Evolutionary conservation across 2,329 filamentous ascomycete genomes (phyloP), one percentile per base, ranked within the genome.

Genomic region (Xylariaceae sp.): DNA sequence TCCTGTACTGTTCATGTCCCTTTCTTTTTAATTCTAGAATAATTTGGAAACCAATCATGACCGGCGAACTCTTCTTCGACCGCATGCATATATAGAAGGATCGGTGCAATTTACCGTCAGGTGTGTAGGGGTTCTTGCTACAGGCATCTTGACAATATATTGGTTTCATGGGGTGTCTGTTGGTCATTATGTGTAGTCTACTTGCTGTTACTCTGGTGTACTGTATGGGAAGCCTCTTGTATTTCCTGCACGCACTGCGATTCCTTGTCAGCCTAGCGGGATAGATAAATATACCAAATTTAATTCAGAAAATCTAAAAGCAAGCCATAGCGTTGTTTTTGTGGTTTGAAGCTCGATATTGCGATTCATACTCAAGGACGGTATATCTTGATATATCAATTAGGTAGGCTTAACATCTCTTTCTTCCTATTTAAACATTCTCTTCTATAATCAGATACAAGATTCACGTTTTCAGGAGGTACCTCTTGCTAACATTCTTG

Each of bases 21-120:
- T 55, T 54, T 47, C 54, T 48, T 44, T 57, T 55, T 54, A 46
- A 40, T 57, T 57, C 52, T 41, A 45, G 54, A 41, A 54, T 60
- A 62, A 57, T 62, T 50, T 60, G 57, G 54, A 60, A 60, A 51
- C 47, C 54, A 60, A 60, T 60, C 53, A 62, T 62, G 57, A 60
- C 54, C 51, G 47, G 54, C 54, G 57, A 62, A 60, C 45, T 57
- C 52, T 62, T 56, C 23, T 62, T 56, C 23, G 44, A 56, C 50
- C 60, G 48, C 6, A 16, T 57, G 57, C 60, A 62, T 50, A 37
- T 61, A 61, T 60, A 62, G 57, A 62, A 56, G 60, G 57, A 60
- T 56, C 49, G 60, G 60, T 60, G 57, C 57, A 57, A n/a, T 50
- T 44, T 52, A 51, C 56, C 54, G 52, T 57, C 47, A 55, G 56